Evolutionary conservation across 2,329 filamentous ascomycete genomes (phyloP).

Genomic region (Cladosporium oxysporum): DNA sequence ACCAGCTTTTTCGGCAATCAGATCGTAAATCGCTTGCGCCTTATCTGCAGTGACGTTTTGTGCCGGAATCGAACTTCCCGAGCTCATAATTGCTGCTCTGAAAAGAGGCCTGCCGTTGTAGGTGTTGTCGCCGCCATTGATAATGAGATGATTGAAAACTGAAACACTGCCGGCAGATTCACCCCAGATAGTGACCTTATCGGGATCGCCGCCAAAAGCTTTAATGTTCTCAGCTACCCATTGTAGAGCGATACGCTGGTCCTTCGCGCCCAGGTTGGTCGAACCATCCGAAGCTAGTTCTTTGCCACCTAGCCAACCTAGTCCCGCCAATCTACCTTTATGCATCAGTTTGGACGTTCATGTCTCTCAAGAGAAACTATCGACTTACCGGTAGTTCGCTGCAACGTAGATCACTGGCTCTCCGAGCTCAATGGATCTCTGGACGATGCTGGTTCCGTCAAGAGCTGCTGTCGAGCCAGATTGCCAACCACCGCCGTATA

Average conservation of each 20-base stretch:
- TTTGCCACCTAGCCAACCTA: constrained; percentile 29
- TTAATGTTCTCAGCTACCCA: constrained; percentile 67
- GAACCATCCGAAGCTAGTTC: constrained; percentile 38
- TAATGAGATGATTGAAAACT: constrained; percentile 65
- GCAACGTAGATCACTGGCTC: constrained; percentile 42
- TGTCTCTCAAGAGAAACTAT: constrained; percentile 46
- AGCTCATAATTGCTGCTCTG: constrained; percentile 77
- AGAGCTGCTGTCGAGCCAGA: constrained; percentile 13
- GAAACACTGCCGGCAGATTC: constrained; percentile 25
- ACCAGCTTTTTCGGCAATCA: constrained; percentile 49
- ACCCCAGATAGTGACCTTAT: too few species aligned
- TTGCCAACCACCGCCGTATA: constrained; percentile 42
- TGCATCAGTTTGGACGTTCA: too few species aligned
- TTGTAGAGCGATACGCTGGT: constrained; percentile 59
- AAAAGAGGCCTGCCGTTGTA: constrained; percentile 77
- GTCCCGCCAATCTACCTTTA: too few species aligned
- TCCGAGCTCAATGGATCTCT: constrained; percentile 36
- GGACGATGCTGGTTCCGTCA: constrained; percentile 17
- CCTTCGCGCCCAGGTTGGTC: constrained; percentile 64
- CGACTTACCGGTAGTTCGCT: constrained; percentile 40
- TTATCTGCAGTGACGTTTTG: constrained; percentile 58
- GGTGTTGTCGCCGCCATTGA: constrained; percentile 70
- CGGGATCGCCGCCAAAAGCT: constrained; percentile 60
- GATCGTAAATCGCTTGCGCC: constrained; percentile 57
- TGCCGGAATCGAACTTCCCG: constrained; percentile 63